Base-by-base conservation (phyloP, 495 filamentous ascomycete species). In the Hypoxylon subgilvum region DNA sequence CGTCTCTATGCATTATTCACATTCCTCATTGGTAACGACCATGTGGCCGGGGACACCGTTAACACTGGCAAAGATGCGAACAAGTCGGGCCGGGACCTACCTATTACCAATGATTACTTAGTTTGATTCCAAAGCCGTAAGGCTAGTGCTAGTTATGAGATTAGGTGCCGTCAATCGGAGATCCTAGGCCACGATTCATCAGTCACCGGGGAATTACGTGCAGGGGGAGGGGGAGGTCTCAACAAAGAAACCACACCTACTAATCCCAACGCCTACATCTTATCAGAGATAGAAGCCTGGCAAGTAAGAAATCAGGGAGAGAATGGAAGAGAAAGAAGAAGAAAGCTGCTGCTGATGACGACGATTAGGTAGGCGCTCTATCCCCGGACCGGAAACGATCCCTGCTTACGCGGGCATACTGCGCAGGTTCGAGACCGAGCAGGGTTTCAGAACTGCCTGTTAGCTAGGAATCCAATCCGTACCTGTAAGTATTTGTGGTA, bases 101-200 rank as follows among this genome's bases (percentile, higher is more conserved):
- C 39, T 19, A 52, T 52, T 46, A 59, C 47, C 38, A 57, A 57
- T 42, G 21, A 42, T 57, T 49, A 44, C 28, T 42, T 17, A 45
- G 27, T 28, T 28, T 34, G 41, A 46, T 40, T 28, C 27, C 23
- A 46, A 40, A 47, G 48, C 48, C 41, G 25, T 52, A 13, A 17
- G n/a, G n/a, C n/a, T 36, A 36, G 13, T 2, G 34, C 34, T 12
- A 7, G 17, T 6, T 22, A 14, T 51, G 9, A 47, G 41, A 42
- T 52, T n/a, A 21, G 3, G 48, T 60, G 30, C 48, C 25, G 48
- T 48, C 28, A 60, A 60, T 53, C 48, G 56, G 27, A 42, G 48
- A 52, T 59, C 56, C 34, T 52, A 12, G 31, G 18, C 22, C 13
- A 51, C 16, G 41, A 34, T 8, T 8, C n/a, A n/a, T n/a, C n/a